A percentile compares a stretch with the other conserved stretches of the same genome.
Evolutionary conservation across 441 rosid species (phyloP).

Genomic region (Lepidium campestre): DNA sequence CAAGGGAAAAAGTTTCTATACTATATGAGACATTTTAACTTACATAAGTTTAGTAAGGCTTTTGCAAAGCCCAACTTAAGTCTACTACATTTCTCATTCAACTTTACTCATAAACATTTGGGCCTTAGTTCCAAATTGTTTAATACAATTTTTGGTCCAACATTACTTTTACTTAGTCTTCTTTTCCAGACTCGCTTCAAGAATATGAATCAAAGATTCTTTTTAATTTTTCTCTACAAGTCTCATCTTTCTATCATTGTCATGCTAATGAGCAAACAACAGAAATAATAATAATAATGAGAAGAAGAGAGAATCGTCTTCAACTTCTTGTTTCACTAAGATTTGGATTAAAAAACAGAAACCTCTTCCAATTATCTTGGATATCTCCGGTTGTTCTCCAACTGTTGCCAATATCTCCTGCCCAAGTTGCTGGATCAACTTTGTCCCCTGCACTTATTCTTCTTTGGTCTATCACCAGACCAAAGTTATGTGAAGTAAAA

Average conservation of each 20-base stretch:
- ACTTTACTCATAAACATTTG: too few relatives aligned
- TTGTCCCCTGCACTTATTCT: conserved; percentile 45
- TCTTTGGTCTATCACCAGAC: background rate
- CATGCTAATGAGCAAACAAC: conserved; percentile 38
- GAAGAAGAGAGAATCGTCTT: background rate
- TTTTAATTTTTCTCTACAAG: too few relatives aligned
- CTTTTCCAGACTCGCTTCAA: too few relatives aligned
- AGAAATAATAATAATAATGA: background rate
- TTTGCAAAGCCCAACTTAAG: too few relatives aligned
- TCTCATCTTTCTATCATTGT: conserved; percentile 37
- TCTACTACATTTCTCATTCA: too few relatives aligned
- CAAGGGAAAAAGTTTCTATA: too few relatives aligned
- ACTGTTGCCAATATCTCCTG: conserved; percentile 57
- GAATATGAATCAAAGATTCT: too few relatives aligned
- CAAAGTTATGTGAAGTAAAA: background rate
- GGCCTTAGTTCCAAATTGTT: too few relatives aligned
- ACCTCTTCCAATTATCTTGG: conserved; percentile 60
- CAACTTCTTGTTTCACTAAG: conserved; percentile 4
- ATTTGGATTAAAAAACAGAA: background rate
- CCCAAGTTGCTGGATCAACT: conserved; percentile 71
- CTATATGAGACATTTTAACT: too few relatives aligned
- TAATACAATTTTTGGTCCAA: too few relatives aligned
- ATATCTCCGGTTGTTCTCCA: conserved; percentile 73
- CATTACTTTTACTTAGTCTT: too few relatives aligned
- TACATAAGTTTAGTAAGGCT: too few relatives aligned